Conservation (phyloP, 352 stramenopile genomes). For the Globisporangium uncinulatum region DNA sequence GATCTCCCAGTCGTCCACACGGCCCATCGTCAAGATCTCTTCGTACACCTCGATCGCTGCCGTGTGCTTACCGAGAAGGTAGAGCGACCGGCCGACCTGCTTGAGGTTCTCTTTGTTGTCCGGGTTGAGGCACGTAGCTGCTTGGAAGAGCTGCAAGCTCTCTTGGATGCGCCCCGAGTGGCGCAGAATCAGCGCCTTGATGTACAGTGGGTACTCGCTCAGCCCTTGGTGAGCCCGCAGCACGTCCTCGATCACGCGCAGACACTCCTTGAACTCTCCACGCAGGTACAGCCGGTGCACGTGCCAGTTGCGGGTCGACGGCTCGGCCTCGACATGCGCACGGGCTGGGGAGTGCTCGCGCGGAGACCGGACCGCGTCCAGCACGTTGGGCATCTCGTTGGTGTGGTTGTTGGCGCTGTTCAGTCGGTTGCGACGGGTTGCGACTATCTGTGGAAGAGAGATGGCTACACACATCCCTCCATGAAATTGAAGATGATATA, state of each 20-base stretch:
- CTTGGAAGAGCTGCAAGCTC: constrained; percentile 89
- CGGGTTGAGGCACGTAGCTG: constrained; percentile 88
- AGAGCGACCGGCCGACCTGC: constrained; percentile 78
- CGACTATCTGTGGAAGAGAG: not conserved
- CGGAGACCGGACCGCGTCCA: constrained; percentile 57
- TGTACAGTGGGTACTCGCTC: constrained; percentile 90
- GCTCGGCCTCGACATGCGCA: constrained; percentile 26
- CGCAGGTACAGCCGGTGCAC: constrained; percentile 81
- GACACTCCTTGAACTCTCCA: constrained; percentile 86
- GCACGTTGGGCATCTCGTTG: constrained; percentile 9
- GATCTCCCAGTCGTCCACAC: constrained; percentile 91
- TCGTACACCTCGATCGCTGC: constrained; percentile 88
- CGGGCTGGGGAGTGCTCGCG: constrained; percentile 28
- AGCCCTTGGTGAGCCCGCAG: constrained; percentile 78
- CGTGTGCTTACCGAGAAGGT: constrained; percentile 87
- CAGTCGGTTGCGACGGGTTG: not conserved
- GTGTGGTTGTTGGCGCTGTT: not conserved
- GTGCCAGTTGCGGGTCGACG: constrained; percentile 75
- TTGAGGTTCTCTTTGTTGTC: constrained; percentile 91
- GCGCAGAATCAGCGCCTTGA: constrained; percentile 89
- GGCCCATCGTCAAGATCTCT: constrained; percentile 78
- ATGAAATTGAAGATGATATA: not conserved
- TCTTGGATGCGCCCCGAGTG: constrained; percentile 88
- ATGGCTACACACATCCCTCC: not conserved
- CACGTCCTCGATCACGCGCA: constrained; percentile 87